Evolutionary conservation across 768 basidiomycete genomes (phyloP).

Genomic region (Trametopsis cervina): DNA sequence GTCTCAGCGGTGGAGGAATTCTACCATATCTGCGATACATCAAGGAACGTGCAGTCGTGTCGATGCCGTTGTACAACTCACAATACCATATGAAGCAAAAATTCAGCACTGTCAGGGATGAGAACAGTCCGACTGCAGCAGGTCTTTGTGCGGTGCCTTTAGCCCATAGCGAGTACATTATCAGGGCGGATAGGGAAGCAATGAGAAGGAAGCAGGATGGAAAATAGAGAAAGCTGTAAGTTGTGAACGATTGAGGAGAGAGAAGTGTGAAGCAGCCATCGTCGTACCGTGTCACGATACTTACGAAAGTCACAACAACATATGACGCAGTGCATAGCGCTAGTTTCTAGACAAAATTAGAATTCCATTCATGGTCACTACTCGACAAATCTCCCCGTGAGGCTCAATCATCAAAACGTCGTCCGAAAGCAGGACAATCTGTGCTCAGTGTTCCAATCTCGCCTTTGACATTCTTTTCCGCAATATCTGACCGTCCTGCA

Average conservation of each 20-base stretch:
- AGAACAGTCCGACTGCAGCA: slow-evolving; percentile 19
- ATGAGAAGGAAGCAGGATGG: slow-evolving; percentile 31
- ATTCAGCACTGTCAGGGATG: slow-evolving; percentile 28
- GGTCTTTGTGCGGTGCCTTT: slow-evolving; percentile 11
- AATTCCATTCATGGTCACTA: no score
- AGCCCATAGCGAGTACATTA: slow-evolving; percentile 14
- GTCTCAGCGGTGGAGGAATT: no score
- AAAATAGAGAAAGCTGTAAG: slow-evolving; percentile 21
- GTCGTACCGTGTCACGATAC: no score
- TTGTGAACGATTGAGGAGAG: background rate
- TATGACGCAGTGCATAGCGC: no score
- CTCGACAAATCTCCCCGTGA: no score
- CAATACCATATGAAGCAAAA: slow-evolving; percentile 46
- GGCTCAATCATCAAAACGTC: background rate
- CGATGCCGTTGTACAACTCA: slow-evolving; percentile 21
- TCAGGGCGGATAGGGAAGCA: slow-evolving; percentile 21
- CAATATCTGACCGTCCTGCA: slow-evolving; percentile 8
- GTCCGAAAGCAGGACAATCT: slow-evolving; percentile 3
- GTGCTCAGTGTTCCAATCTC: background rate
- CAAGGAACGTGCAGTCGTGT: background rate
- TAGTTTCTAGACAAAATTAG: no score
- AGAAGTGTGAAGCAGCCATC: background rate
- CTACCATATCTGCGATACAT: slow-evolving; percentile 35
- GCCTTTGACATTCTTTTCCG: background rate
- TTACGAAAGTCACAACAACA: no score